Percentiles rank a stretch among this genome's conserved stretches.
phyloP scores from a whole-genome alignment of 2,329 filamentous ascomycete genomes.

The Trichophyton rubrum region DNA sequence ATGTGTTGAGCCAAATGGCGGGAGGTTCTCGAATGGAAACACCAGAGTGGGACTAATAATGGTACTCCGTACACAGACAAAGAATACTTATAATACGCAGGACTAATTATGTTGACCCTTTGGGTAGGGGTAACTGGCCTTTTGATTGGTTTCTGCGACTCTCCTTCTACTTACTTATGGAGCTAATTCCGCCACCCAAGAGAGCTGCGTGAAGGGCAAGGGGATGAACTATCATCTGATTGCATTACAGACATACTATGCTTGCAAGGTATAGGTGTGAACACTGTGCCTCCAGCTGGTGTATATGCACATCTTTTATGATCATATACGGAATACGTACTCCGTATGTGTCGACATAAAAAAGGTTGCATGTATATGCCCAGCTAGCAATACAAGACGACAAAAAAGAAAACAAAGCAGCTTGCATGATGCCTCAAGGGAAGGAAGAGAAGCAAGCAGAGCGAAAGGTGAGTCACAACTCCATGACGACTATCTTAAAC shows the following conservation, averaged over 20 bases:
- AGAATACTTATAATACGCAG: background rate
- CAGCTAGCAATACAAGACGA: background rate
- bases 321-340: background rate
- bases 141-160: background rate
- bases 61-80: background rate
- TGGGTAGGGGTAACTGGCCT: background rate
- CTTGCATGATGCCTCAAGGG: background rate
- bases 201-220: background rate
- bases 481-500: background rate
- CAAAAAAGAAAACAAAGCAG: background rate
- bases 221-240: background rate
- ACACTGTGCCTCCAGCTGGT: too few relatives aligned
- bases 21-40: background rate
- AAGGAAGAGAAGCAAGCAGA: background rate
- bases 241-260: background rate
- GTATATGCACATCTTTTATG: background rate
- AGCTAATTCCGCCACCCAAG: background rate
- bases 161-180: background rate
- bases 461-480: background rate
- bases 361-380: background rate
- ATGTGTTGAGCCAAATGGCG: slow-evolving; percentile 1
- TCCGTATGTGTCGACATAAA: background rate
- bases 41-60: background rate
- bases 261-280: background rate
- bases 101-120: background rate